These are phyloP conservation scores for Fusarium luffae DNA, from an alignment of 2,329 filamentous ascomycete genomes.

Conservation along the genomic window DNA sequence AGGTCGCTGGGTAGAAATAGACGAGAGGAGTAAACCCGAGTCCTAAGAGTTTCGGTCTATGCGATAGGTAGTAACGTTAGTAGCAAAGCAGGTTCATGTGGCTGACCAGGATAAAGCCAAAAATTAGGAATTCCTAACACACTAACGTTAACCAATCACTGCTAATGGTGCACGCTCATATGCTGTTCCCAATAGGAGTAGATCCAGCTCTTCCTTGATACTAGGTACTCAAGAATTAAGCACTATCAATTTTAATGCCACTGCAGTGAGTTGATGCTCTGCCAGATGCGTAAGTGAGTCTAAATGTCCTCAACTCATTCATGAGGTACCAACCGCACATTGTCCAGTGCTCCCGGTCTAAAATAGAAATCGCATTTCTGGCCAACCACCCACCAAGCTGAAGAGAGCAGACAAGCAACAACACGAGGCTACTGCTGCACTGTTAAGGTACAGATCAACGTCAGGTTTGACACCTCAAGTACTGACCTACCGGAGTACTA, in stretches of 20 bases:
- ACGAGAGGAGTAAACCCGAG: constrained; percentile 27
- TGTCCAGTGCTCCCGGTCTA: neutral
- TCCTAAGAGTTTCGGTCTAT: constrained; percentile 27
- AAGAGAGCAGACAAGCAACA: neutral
- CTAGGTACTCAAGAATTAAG: neutral
- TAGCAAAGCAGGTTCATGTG: constrained; percentile 7
- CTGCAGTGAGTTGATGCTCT: neutral
- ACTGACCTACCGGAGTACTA: neutral
- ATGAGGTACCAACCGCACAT: neutral
- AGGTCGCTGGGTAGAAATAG: neutral
- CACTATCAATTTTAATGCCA: neutral
- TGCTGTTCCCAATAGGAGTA: neutral
- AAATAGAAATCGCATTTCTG: neutral
- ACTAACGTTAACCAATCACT: constrained; percentile 4
- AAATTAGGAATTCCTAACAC: constrained; percentile 43
- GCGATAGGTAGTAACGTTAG: neutral
- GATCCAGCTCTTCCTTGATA: neutral
- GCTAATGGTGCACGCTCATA: neutral
- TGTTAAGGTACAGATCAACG: neutral
- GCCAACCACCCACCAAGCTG: neutral
- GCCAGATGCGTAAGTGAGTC: neutral
- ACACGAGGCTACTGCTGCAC: neutral
- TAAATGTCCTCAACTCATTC: neutral
- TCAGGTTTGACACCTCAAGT: neutral
- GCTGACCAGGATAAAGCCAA: constrained; percentile 43